These are phyloP conservation scores for Clarireedia homoeocarpa DNA, from an alignment of 2,329 filamentous ascomycete species.

Conservation along the genomic window DNA sequence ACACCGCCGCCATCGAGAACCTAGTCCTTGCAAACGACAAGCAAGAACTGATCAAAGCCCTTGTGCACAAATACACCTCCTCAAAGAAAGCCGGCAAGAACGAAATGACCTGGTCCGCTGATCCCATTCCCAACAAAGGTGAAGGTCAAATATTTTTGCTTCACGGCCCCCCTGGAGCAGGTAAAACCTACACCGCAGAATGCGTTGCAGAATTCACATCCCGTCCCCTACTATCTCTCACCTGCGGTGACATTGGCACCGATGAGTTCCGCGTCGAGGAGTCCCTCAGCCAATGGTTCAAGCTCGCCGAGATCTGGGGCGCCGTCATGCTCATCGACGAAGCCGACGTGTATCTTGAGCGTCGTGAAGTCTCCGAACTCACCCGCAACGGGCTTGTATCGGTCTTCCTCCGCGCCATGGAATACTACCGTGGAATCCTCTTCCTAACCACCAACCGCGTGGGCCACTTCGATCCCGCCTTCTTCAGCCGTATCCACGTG, in stretches of 20 bases:
- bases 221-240: slow-evolving; percentile 25
- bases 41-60: slow-evolving; percentile 17
- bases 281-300: slow-evolving; percentile 40
- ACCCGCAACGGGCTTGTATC: slow-evolving; percentile 31
- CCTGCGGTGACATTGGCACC: slow-evolving; percentile 43
- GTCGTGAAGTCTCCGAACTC: slow-evolving; percentile 26
- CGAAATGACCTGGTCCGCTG: slow-evolving; percentile 14
- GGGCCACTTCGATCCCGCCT: slow-evolving; percentile 33
- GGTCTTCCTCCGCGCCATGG: slow-evolving; percentile 33
- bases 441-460: slow-evolving; percentile 38
- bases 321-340: slow-evolving; percentile 45
- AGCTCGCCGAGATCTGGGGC: slow-evolving; percentile 42
- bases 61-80: slow-evolving; percentile 18
- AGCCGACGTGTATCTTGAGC: slow-evolving; percentile 42
- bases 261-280: slow-evolving; percentile 37
- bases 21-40: slow-evolving; percentile 17
- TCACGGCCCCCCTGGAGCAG: slow-evolving; percentile 18
- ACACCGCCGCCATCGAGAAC: slow-evolving; percentile 16
- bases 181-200: slow-evolving; percentile 21
- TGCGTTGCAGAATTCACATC: slow-evolving; percentile 22
- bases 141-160: slow-evolving; percentile 21
- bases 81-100: slow-evolving; percentile 3
- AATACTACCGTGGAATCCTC: slow-evolving; percentile 36
- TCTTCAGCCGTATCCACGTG: slow-evolving; percentile 33
- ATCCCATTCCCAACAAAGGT: slow-evolving; percentile 19